Evolutionary conservation across 176 grass and related monocot genomes (phyloP).

Genomic region (Oryza meridionalis): DNA sequence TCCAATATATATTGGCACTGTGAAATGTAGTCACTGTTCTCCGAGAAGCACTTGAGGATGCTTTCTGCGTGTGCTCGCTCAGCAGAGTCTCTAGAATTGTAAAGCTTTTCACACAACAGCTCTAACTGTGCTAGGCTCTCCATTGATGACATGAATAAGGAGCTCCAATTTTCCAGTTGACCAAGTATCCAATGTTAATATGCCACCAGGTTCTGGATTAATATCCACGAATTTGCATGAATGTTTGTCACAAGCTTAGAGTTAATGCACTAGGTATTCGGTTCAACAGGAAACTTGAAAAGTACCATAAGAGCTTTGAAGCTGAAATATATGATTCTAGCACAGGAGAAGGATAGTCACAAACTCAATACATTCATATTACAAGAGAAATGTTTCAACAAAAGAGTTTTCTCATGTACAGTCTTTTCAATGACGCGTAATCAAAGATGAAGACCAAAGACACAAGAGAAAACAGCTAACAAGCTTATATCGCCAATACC

Average conservation of each 20-base stretch:
- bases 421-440: conserved; percentile 41
- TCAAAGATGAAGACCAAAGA: conserved; percentile 44
- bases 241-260: conserved; percentile 58
- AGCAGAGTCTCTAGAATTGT: conserved; percentile 92
- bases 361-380: conserved; percentile 75
- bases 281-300: conserved; percentile 60
- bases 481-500: conserved; percentile 57
- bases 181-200: conserved; percentile 66
- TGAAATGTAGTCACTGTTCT: conserved; percentile 95
- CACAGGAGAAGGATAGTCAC: conserved; percentile 75
- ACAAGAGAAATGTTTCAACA: conserved; percentile 74
- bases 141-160: conserved; percentile 69
- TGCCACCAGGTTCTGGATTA: too few relatives aligned
- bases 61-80: conserved; percentile 95
- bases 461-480: conserved; percentile 56
- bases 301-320: conserved; percentile 66
- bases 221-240: conserved; percentile 76
- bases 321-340: conserved; percentile 82
- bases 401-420: conserved; percentile 59
- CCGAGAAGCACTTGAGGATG: conserved; percentile 98
- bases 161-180: conserved; percentile 66
- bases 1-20: conserved; percentile 99
- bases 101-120: conserved; percentile 98
- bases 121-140: conserved; percentile 98
- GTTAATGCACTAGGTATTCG: conserved; percentile 55